Evolutionary conservation across 1,139 yeast genomes (phyloP), one percentile per base, ranked within the genome.

Genomic region (Wickerhamomyces sp.): DNA sequence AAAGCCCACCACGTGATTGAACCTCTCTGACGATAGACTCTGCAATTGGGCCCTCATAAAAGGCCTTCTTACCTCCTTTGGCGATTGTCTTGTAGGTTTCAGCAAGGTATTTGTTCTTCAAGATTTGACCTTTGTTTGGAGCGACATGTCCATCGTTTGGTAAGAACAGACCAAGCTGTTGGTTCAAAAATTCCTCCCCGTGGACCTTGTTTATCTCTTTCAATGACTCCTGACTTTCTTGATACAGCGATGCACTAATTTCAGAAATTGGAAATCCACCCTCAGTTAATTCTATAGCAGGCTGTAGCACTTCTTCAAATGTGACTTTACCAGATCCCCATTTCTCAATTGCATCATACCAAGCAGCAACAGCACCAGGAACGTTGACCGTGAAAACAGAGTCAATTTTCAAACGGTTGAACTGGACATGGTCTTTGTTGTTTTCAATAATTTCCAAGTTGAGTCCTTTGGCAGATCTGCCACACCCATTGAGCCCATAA

Each of bases 341-440:
- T 41, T 60, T 60, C 28, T 72, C 75, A 32, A 70, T 60, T 2
- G 86, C 74, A 55, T 84, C 91, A 32, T 68, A 55, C 91, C 91
- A 83, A 1, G 84, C 89, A 7, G 85, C 84, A 32, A 81, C 70
- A 2, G 86, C 82, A 5, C 93, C 93, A 1, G 91, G 91, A 14
- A 82, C 86, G 28, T 81, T 81, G 9, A 78, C 75, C 1, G 80
- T 61, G 42, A 76, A 75, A 3, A 77, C 72, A 2, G 86, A 78
- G 18, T 65, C 43, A 15, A 57, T 53, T 0, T 74, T 72, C 25
- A 68, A 46, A 46, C 70, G 49, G 28, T 46, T 43, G 45, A 44
- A 33, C 18, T 33, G 9, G 25, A 51, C 36, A 23, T 51, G 43
- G 8, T 46, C 41, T 9, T 57, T 53, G 2, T 70, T 73, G 15